These are phyloP conservation scores for Fomitopsis pinicola DNA, from an alignment of 1,284 basidiomycete genomes.

Conservation along the genomic window DNA sequence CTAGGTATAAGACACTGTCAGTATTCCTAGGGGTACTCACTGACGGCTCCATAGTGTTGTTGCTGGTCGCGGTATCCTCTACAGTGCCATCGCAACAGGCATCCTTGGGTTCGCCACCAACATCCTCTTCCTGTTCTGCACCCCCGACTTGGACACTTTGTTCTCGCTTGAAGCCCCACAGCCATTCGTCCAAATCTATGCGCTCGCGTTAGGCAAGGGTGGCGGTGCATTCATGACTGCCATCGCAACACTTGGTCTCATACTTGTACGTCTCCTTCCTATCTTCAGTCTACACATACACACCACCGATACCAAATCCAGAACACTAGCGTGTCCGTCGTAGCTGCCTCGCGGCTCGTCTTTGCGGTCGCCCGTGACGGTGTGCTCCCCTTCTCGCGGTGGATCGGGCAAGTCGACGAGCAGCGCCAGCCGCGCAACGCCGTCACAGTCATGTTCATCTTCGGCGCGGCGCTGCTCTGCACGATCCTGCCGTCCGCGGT, in stretches of 20 bases:
- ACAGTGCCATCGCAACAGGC: constrained; percentile 70
- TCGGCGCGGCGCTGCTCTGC: constrained; percentile 69
- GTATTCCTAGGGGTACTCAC: constrained; percentile 1
- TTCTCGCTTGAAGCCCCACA: constrained; percentile 78
- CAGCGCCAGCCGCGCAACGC: constrained; percentile 77
- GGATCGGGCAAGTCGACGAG: constrained; percentile 71
- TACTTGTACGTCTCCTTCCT: constrained; percentile 48
- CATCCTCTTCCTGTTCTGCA: constrained; percentile 84
- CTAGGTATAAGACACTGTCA: constrained; percentile 41
- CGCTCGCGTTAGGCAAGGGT: constrained; percentile 72
- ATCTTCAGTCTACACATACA: constrained; percentile 2
- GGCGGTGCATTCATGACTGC: constrained; percentile 81
- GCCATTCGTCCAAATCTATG: constrained; percentile 84
- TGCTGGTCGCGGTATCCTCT: constrained; percentile 77
- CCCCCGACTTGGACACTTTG: constrained; percentile 68
- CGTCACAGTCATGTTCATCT: constrained; percentile 77
- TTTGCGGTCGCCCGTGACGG: constrained; percentile 88
- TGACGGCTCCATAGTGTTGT: constrained; percentile 44
- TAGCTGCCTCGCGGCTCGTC: constrained; percentile 80
- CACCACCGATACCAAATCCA: constrained; percentile 24
- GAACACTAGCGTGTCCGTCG: constrained; percentile 82
- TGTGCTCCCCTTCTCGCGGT: constrained; percentile 73
- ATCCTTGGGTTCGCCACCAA: constrained; percentile 69
- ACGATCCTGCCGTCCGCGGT: constrained; percentile 83
- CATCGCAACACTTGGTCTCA: constrained; percentile 73